Base-by-base conservation (phyloP, 2,329 filamentous ascomycete species). In the Pezicula neosporulosa region DNA sequence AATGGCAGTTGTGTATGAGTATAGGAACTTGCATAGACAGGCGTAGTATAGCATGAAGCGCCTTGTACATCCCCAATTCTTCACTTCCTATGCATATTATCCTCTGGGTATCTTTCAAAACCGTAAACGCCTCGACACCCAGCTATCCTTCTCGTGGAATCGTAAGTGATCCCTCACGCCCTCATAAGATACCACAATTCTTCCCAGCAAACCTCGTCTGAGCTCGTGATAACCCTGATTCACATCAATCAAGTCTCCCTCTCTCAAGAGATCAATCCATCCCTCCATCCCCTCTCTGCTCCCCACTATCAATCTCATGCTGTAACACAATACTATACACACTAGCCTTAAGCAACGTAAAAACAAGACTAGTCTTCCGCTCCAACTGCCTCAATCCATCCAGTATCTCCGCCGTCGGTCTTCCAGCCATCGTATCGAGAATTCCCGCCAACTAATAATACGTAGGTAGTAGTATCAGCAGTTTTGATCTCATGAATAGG, bases 251-350 rank as follows among this genome's bases (percentile, higher is more conserved):
- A n/a, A 50, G 42, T 27, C 21, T 47, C 33, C 19, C 21, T 44
- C 27, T 37, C 33, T 44, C 39, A 47, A 36, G 37, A 35, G 28
- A 44, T 27, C 41, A 27, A 36, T 44, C 21, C 55, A 58, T 52
- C 63, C n/a, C 60, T 54, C 65, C 53, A 46, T 61, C 21, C 42
- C 49, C 47, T 64, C 65, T 65, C 55, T 74, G 72, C 59, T 77
- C 77, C 45, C 82, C 87, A 71, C 86, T 89, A 56, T 87, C 85
- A 63, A 96, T 90, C 80, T 97, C 90, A 79, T 97, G 93, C 80
- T 99, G 93, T 75, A 99, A 71, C 55, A 99, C 92, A 74, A 99
- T 99, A 67, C 89, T 96, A 74, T 99, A 99, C 57, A 99, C 94
- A 70, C 93, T 97, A 16, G 94, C 93, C 76, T 99, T 99, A 67